phyloP scores from a whole-genome alignment of 805 yeast species.

The Starmerella vaccinii region DNA sequence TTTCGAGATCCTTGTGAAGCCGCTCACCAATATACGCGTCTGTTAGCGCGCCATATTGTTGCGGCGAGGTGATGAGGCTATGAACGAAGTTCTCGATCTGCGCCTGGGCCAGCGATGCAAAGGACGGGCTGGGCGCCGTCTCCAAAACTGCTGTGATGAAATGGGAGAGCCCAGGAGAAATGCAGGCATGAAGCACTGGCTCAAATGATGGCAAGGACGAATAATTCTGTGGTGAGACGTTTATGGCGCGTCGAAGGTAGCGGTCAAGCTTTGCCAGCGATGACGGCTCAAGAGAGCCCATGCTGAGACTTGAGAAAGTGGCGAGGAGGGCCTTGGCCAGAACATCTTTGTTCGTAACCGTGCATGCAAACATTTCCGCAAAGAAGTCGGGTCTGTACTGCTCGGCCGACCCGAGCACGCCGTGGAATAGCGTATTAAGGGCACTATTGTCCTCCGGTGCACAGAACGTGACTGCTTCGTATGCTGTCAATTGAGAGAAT shows the following conservation, averaged over 20 bases:
- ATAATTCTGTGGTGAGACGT: neutral
- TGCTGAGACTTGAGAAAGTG: slow-evolving; percentile 4
- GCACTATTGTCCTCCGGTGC: slow-evolving; percentile 25
- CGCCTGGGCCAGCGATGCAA: neutral
- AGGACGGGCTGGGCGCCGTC: neutral
- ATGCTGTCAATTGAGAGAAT: slow-evolving; percentile 21
- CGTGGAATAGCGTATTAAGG: slow-evolving; percentile 28
- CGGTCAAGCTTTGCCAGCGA: slow-evolving; percentile 12
- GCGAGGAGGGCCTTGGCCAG: slow-evolving; percentile 5
- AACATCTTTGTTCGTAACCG: neutral
- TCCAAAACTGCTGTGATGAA: neutral
- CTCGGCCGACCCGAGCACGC: slow-evolving; percentile 26
- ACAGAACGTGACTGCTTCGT: slow-evolving; percentile 22
- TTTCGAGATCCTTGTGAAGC: neutral
- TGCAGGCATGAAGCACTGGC: slow-evolving; percentile 1
- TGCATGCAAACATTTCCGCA: slow-evolving; percentile 19
- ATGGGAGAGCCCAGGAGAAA: slow-evolving; percentile 6
- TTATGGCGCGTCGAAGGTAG: slow-evolving; percentile 2
- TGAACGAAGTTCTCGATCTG: neutral
- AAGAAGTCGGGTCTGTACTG: slow-evolving; percentile 26
- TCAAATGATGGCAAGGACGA: neutral
- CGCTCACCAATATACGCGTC: slow-evolving; percentile 10
- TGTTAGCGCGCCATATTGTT: slow-evolving; percentile 7
- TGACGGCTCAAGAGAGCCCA: slow-evolving; percentile 4
- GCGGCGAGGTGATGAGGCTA: slow-evolving; percentile 9